Evolutionary conservation across 768 basidiomycete genomes (phyloP).

Genomic region (Termitomyces sp.): DNA sequence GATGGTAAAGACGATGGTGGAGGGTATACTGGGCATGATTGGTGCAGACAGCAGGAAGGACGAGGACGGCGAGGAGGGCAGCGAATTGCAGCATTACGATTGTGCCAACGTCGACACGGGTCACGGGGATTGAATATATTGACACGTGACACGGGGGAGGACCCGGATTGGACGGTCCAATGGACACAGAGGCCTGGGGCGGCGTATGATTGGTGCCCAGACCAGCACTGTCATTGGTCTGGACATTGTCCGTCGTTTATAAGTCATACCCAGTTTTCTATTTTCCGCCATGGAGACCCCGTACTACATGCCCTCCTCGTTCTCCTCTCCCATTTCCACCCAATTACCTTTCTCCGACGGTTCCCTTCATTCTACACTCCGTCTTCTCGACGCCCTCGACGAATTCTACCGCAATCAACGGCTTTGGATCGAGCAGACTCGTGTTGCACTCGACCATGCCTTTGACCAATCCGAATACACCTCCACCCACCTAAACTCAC

Average conservation of each 20-base stretch:
- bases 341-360: constrained; percentile 19
- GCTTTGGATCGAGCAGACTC: constrained; percentile 65
- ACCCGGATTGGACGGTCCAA: constrained; percentile 11
- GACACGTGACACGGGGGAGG: constrained; percentile 8
- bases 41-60: constrained; percentile 7
- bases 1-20: constrained; percentile 51
- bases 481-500: background rate
- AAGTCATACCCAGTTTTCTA: constrained; percentile 6
- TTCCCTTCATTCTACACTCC: constrained; percentile 41
- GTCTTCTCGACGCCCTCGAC: constrained; percentile 59
- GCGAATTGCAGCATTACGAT: constrained; percentile 3
- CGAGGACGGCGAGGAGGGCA: constrained; percentile 8
- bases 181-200: constrained; percentile 3
- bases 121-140: constrained; percentile 1
- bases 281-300: background rate
- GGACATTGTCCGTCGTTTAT: constrained; percentile 10
- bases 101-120: background rate
- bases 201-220: constrained; percentile 1
- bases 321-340: constrained; percentile 26
- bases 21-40: constrained; percentile 22
- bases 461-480: background rate
- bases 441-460: constrained; percentile 43
- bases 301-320: constrained; percentile 20
- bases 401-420: constrained; percentile 67
- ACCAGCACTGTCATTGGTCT: constrained; percentile 17